Percentiles rank a stretch among this genome's conserved stretches.
phyloP scores from a whole-genome alignment of 208 protist species.

The Trichomonas vaginalis region DNA sequence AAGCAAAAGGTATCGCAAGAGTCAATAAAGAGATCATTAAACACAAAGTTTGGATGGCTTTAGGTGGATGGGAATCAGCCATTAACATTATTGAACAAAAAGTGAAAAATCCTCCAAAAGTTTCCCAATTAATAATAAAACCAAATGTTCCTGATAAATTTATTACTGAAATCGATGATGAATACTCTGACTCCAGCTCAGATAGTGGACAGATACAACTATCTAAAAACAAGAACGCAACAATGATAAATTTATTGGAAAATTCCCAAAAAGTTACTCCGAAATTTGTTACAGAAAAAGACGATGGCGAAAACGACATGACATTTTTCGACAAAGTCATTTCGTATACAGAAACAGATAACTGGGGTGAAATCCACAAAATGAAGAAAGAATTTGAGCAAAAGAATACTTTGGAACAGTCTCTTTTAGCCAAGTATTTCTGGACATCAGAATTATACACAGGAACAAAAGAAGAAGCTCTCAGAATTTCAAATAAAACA shows the following conservation, averaged over 20 bases:
- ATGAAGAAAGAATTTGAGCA: background rate
- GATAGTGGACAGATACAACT: too few species aligned
- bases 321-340: background rate
- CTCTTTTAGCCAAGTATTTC: background rate
- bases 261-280: too few species aligned
- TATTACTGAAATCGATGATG: too few species aligned
- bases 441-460: background rate
- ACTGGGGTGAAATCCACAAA: background rate
- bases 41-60: background rate
- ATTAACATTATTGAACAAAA: background rate
- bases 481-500: background rate
- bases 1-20: background rate
- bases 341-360: background rate
- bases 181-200: too few species aligned
- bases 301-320: too few species aligned
- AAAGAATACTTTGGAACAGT: background rate
- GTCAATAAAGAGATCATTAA: background rate
- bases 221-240: background rate
- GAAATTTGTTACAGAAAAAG: too few species aligned
- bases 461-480: background rate
- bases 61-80: background rate
- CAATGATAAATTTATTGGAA: too few species aligned
- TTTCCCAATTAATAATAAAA: background rate
- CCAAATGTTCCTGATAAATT: too few species aligned
- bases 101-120: background rate